Conservation (phyloP, 129 eudicot genomes). For the Artemisia tridentata region DNA sequence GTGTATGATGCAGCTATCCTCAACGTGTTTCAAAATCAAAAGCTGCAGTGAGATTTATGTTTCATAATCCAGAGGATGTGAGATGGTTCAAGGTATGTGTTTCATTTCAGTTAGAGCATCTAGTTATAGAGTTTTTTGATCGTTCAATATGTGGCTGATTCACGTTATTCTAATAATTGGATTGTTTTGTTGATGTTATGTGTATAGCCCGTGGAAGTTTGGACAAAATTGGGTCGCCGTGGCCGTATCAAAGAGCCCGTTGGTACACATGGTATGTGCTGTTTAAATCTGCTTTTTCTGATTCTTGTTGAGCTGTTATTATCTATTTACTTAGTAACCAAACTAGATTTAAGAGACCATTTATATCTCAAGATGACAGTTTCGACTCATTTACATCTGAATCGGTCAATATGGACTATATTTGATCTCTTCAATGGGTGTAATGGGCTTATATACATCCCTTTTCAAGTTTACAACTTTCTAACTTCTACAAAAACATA, state of each 20-base stretch:
- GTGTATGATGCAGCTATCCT: constrained; percentile 71
- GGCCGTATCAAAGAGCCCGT: constrained; percentile 97
- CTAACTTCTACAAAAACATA: no score
- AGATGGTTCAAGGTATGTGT: constrained; percentile 84
- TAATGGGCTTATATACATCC: no score
- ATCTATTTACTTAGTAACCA: neutral
- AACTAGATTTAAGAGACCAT: no score
- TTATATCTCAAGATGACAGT: no score
- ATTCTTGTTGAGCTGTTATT: neutral
- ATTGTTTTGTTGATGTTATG: neutral
- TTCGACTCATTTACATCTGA: no score
- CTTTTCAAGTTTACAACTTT: no score
- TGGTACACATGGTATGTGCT: constrained; percentile 83
- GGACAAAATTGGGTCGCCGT: constrained; percentile 91
- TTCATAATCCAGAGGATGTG: constrained; percentile 94
- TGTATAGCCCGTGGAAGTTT: constrained; percentile 87
- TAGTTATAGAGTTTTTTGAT: neutral
- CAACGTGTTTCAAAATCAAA: constrained; percentile 92
- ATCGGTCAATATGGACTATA: no score
- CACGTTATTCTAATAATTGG: neutral
- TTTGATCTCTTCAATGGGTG: no score
- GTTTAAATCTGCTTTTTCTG: neutral
- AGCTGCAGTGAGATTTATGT: constrained; percentile 92
- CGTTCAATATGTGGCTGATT: neutral
- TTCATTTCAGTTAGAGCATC: neutral